Conservation (phyloP, 2,329 filamentous ascomycete species). For the Trichoderma sp. region DNA sequence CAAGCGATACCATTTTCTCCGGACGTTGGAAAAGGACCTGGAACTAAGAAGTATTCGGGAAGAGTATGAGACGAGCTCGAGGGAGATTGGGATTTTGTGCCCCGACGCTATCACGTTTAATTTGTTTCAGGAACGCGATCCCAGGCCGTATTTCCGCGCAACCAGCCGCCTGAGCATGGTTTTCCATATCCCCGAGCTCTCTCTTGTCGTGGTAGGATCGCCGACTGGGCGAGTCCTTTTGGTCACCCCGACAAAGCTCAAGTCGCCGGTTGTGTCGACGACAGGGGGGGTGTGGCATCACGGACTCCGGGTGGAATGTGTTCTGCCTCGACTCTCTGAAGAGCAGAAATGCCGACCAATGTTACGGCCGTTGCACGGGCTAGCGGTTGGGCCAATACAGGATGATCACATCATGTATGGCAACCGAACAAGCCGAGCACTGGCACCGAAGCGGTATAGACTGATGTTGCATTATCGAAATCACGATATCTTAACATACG, state of each 20-base stretch:
- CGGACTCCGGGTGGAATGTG: constrained; percentile 52
- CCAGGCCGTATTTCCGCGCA: constrained; percentile 31
- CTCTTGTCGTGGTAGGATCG: constrained; percentile 64
- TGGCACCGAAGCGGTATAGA: constrained; percentile 53
- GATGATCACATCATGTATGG: constrained; percentile 29
- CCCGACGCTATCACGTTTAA: constrained; percentile 31
- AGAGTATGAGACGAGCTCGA: constrained; percentile 22
- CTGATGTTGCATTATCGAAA: constrained; percentile 70
- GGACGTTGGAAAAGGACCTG: constrained; percentile 48
- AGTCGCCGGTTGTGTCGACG: constrained; percentile 24
- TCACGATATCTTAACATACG: constrained; percentile 67
- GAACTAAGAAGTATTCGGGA: constrained; percentile 42
- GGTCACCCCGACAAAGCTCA: constrained; percentile 50
- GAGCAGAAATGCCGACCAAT: constrained; percentile 45
- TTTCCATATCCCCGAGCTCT: constrained; percentile 64
- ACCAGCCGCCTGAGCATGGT: constrained; percentile 55
- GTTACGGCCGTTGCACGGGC: constrained; percentile 57
- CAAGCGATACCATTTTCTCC: constrained; percentile 39
- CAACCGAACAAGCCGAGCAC: constrained; percentile 23
- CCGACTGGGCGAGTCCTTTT: constrained; percentile 64
- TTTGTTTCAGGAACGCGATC: constrained; percentile 22
- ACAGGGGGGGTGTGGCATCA: constrained; percentile 32
- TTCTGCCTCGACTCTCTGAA: constrained; percentile 46
- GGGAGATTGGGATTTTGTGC: constrained; percentile 33
- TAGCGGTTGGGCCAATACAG: constrained; percentile 65